Evolutionary conservation across 345 rosid genomes (phyloP), one percentile per base, ranked within the genome.

Genomic region (Erodium maritimum): DNA sequence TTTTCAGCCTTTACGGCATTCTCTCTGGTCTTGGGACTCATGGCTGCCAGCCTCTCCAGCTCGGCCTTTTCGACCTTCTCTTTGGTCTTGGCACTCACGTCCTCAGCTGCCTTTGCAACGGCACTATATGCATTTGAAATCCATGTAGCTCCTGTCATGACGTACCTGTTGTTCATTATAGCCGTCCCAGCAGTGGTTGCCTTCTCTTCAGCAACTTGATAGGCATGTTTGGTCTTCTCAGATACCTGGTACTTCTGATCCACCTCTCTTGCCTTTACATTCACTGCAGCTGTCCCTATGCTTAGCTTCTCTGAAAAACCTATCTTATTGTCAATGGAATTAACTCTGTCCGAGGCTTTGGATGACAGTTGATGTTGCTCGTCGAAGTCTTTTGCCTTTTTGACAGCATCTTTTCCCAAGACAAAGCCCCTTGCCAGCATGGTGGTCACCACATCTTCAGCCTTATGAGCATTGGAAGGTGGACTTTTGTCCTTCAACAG

Each of bases 41-140:
- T 66, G 33, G 75, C 78, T n/a, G 66, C 69, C 63, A 29, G 9
- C 76, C 66, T 69, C n/a, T 59, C 69, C 53, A 52, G 58, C 53
- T 56, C 61, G 11, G 24, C 54, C 48, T 42, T 10, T 33, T n/a
- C 57, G 8, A 42, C 67, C 42, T 70, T 74, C 59, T 66, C 78
- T 25, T 64, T 67, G 21, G 75, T 64, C 75, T 66, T 70, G 65
- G 17, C 50, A 23, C 72, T 63, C 45, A 74, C 67, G 48, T 67
- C 78, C 60, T 42, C 74, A 17, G 75, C 78, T n/a, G 66, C 69
- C 63, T 74, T 69, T 20, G 75, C 68, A 20, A 66, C 74, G 24
- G 33, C 56, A 37, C 18, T 56, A 23, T 58, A 67, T 0, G 78
- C 78, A 33, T 66, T 68, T 17, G 71, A 14, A 5, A 70, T 67